Conservation (phyloP, 768 basidiomycete species). For the Phanerochaete sordida region DNA sequence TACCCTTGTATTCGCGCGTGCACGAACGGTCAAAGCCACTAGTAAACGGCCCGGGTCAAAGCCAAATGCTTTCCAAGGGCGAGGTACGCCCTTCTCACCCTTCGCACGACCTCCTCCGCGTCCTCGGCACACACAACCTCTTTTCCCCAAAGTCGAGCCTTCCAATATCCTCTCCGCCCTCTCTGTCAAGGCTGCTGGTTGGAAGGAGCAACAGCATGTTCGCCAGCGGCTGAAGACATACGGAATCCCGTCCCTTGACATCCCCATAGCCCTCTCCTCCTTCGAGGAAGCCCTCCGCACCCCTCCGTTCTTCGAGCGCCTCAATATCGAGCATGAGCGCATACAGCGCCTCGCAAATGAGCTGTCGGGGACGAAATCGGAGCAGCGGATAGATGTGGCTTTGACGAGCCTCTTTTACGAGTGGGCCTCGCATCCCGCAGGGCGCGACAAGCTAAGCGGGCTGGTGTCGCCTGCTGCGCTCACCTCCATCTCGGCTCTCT, state of each 20-base stretch:
- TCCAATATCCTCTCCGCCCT: background rate
- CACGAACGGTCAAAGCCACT: background rate
- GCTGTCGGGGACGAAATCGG: slow-evolving; percentile 23
- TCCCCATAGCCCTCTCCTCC: slow-evolving; percentile 36
- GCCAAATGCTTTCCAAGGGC: no score
- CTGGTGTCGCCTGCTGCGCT: slow-evolving; percentile 32
- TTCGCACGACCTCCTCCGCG: no score
- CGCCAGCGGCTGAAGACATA: slow-evolving; percentile 41
- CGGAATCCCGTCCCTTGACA: slow-evolving; percentile 42
- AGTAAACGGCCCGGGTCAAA: background rate
- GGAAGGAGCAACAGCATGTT: slow-evolving; percentile 34
- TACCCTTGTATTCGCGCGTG: background rate
- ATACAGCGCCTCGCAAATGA: slow-evolving; percentile 42
- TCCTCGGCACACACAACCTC: background rate
- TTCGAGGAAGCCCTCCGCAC: slow-evolving; percentile 38
- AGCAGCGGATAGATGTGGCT: slow-evolving; percentile 40
- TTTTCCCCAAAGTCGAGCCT: background rate
- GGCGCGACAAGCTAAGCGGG: slow-evolving; percentile 19
- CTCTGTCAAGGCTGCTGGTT: slow-evolving; percentile 29
- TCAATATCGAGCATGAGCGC: slow-evolving; percentile 31
- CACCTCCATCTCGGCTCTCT: slow-evolving; percentile 32
- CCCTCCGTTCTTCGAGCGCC: slow-evolving; percentile 13
- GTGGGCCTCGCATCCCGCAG: slow-evolving; percentile 45
- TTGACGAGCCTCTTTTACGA: slow-evolving; percentile 51
- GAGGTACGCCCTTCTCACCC: no score